phyloP scores from a whole-genome alignment of 192 early-diverging fungal species.

The Chytriomyces sp. region DNA sequence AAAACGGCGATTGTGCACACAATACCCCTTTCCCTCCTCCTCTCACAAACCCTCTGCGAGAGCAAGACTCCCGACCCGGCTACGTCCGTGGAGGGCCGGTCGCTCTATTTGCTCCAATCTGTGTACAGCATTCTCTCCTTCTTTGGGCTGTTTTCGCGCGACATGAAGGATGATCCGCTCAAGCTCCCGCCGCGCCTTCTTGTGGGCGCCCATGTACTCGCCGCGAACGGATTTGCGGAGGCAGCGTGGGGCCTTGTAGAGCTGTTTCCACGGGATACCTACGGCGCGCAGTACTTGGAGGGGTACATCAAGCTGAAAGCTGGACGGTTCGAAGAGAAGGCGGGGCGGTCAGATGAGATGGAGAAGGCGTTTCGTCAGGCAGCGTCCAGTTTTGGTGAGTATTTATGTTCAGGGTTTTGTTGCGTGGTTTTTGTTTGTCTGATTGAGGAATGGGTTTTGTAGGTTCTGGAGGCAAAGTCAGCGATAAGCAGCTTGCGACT shows the following conservation, averaged over 20 bases:
- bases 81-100: neutral
- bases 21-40: conserved; percentile 4
- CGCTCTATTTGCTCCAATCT: neutral
- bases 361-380: conserved; percentile 26
- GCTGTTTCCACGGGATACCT: conserved; percentile 13
- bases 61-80: neutral
- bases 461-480: neutral
- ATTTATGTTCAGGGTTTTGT: neutral
- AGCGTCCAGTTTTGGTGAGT: conserved; percentile 15
- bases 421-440: conserved; percentile 11
- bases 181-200: neutral
- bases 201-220: neutral
- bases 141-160: neutral
- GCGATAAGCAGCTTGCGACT: conserved; percentile 12
- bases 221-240: neutral
- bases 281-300: conserved; percentile 32
- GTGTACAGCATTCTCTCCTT: neutral
- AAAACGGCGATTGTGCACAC: neutral
- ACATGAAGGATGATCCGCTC: neutral
- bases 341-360: conserved; percentile 24
- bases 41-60: neutral
- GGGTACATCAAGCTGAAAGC: conserved; percentile 26
- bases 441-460: neutral
- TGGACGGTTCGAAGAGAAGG: conserved; percentile 20
- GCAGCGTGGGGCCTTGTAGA: conserved; percentile 25